These are phyloP conservation scores for Saturnispora dispora DNA, from an alignment of 805 yeast species.

Conservation along the genomic window DNA sequence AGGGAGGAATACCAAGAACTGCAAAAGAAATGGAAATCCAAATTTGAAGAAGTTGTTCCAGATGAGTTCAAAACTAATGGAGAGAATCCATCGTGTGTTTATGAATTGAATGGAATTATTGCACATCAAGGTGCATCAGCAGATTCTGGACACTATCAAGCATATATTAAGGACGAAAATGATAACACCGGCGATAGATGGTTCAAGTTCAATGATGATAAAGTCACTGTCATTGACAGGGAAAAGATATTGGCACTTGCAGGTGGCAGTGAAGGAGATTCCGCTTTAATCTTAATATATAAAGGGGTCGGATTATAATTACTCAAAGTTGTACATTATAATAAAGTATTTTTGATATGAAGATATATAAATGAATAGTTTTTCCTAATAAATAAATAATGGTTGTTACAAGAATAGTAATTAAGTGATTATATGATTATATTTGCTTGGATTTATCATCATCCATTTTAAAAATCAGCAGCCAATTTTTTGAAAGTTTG, in stretches of 20 bases:
- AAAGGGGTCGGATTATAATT: constrained; percentile 60
- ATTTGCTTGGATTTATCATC: neutral
- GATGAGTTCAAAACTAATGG: constrained; percentile 37
- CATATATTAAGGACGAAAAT: constrained; percentile 64
- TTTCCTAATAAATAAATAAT: neutral
- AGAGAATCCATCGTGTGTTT: constrained; percentile 81
- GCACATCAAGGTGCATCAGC: constrained; percentile 95
- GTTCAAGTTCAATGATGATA: constrained; percentile 95
- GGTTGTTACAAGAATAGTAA: neutral
- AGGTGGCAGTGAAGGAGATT: constrained; percentile 97
- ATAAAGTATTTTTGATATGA: neutral
- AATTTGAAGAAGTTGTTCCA: constrained; percentile 36
- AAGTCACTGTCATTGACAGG: constrained; percentile 65
- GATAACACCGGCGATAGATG: constrained; percentile 65
- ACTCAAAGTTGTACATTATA: neutral
- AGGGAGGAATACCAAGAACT: constrained; percentile 39
- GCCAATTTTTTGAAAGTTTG: constrained; percentile 57
- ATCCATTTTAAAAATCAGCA: constrained; percentile 10
- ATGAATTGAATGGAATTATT: constrained; percentile 72
- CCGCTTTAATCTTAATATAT: constrained; percentile 83
- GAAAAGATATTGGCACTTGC: constrained; percentile 79
- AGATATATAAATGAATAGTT: neutral
- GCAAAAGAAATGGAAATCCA: constrained; percentile 39
- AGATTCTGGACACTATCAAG: constrained; percentile 95
- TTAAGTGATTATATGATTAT: neutral